These are phyloP conservation scores for Pythium utonaiense DNA, from an alignment of 352 stramenopile genomes.

Conservation along the genomic window DNA sequence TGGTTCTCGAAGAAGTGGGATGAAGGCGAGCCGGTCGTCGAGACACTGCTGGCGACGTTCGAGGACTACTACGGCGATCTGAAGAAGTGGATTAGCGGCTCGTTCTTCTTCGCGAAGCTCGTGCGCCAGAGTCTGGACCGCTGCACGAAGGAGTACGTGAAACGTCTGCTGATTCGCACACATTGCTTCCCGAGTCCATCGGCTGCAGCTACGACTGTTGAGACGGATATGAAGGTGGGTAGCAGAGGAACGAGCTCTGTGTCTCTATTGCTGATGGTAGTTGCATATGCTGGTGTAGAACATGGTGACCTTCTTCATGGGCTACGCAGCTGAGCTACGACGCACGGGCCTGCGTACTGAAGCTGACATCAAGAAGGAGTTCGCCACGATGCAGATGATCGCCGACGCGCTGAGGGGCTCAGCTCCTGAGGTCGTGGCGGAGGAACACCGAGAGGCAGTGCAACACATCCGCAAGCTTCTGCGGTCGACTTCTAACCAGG, in stretches of 20 bases:
- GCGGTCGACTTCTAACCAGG: slow-evolving; percentile 55
- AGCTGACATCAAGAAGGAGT: slow-evolving; percentile 68
- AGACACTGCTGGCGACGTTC: slow-evolving; percentile 68
- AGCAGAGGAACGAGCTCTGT: too few species aligned
- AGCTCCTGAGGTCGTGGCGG: slow-evolving; percentile 26
- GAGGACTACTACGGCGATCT: slow-evolving; percentile 78
- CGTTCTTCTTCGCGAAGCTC: slow-evolving; percentile 85
- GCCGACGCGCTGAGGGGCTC: slow-evolving; percentile 34
- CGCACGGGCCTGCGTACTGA: slow-evolving; percentile 63
- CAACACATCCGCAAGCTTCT: slow-evolving; percentile 64
- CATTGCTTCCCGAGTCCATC: slow-evolving; percentile 48
- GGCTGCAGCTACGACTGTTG: slow-evolving; percentile 37
- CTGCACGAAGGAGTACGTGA: slow-evolving; percentile 61
- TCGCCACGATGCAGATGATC: slow-evolving; percentile 49
- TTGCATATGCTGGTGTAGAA: slow-evolving; percentile 27
- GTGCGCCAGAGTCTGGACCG: slow-evolving; percentile 68
- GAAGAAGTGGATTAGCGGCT: slow-evolving; percentile 68
- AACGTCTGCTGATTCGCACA: slow-evolving; percentile 53
- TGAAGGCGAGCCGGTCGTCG: slow-evolving; percentile 65
- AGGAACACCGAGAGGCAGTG: slow-evolving; percentile 31
- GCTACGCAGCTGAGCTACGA: slow-evolving; percentile 60
- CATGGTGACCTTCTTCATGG: slow-evolving; percentile 67
- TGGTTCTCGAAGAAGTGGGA: slow-evolving; percentile 88
- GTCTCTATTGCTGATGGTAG: too few species aligned
- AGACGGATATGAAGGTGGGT: slow-evolving; percentile 58